Percentiles rank a stretch among this genome's conserved stretches.
These are phyloP conservation scores for Ilyonectria destructans DNA, from an alignment of 2,329 filamentous ascomycete species.

Conservation along the genomic window DNA sequence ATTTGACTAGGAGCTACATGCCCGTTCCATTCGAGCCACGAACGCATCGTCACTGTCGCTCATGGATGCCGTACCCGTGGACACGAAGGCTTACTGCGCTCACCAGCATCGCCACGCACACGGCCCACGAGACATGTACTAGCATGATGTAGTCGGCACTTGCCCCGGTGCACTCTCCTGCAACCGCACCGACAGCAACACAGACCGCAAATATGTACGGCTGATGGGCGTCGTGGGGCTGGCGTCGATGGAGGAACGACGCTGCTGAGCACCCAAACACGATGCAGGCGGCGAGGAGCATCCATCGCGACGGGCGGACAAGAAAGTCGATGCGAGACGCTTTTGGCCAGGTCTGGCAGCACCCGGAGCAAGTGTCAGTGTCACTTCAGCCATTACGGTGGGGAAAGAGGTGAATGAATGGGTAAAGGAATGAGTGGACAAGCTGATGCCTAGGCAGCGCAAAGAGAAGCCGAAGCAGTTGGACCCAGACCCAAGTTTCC, in stretches of 20 bases:
- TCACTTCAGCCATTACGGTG: constrained; percentile 15
- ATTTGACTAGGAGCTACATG: neutral
- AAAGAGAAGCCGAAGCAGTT: constrained; percentile 7
- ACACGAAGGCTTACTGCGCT: constrained; percentile 36
- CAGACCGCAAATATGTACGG: constrained; percentile 40
- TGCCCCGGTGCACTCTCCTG: constrained; percentile 40
- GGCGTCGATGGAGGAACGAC: constrained; percentile 45
- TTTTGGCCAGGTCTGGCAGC: constrained; percentile 37
- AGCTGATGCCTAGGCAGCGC: neutral
- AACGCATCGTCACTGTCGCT: constrained; percentile 15
- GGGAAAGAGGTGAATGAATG: constrained; percentile 1
- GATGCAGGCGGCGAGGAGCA: constrained; percentile 43
- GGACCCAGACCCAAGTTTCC: constrained; percentile 1
- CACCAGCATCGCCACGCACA: constrained; percentile 45
- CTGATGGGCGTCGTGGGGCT: constrained; percentile 37
- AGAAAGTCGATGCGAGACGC: constrained; percentile 31
- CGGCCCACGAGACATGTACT: constrained; percentile 47
- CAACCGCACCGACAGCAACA: constrained; percentile 37
- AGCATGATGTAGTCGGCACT: constrained; percentile 43
- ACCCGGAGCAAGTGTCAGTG: constrained; percentile 37
- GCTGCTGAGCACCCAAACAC: constrained; percentile 45
- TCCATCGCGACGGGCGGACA: constrained; percentile 39
- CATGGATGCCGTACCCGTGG: constrained; percentile 22
- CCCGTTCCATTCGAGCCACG: neutral
- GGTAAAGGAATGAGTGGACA: neutral